Percentiles rank a stretch among this genome's conserved stretches.
These are phyloP conservation scores for Aaosphaeria arxii DNA, from an alignment of 2,329 filamentous ascomycete species.

Conservation along the genomic window DNA sequence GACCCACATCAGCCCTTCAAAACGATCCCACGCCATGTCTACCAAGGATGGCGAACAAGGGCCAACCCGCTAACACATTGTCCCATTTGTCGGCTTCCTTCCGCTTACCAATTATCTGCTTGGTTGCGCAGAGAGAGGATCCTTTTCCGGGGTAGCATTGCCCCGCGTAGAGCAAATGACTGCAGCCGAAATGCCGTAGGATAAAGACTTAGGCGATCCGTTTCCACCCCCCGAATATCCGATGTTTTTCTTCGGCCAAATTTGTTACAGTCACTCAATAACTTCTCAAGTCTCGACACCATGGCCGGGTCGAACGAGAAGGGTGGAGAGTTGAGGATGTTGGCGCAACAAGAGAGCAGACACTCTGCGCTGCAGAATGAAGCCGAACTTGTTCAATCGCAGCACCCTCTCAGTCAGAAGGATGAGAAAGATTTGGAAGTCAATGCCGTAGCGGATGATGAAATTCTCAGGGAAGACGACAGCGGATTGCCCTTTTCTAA, in stretches of 20 bases:
- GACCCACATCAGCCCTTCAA: too few species aligned
- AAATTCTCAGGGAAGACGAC: background rate
- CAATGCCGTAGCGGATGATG: background rate
- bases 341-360: background rate
- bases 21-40: too few species aligned
- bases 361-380: constrained; percentile 1
- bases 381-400: constrained; percentile 6
- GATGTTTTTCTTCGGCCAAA: too few species aligned
- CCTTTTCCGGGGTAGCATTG: background rate
- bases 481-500: constrained; percentile 25
- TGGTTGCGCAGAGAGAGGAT: too few species aligned
- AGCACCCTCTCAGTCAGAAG: constrained; percentile 5
- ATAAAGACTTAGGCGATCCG: background rate
- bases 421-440: constrained; percentile 6
- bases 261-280: too few species aligned
- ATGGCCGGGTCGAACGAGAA: background rate
- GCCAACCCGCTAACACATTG: too few species aligned
- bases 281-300: too few species aligned
- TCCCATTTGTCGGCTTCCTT: too few species aligned
- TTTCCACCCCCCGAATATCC: too few species aligned
- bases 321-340: too few species aligned
- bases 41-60: too few species aligned
- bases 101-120: too few species aligned
- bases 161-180: background rate
- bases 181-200: background rate